phyloP scores from a whole-genome alignment of 495 filamentous ascomycete genomes.

The Neurospora cerealis region DNA sequence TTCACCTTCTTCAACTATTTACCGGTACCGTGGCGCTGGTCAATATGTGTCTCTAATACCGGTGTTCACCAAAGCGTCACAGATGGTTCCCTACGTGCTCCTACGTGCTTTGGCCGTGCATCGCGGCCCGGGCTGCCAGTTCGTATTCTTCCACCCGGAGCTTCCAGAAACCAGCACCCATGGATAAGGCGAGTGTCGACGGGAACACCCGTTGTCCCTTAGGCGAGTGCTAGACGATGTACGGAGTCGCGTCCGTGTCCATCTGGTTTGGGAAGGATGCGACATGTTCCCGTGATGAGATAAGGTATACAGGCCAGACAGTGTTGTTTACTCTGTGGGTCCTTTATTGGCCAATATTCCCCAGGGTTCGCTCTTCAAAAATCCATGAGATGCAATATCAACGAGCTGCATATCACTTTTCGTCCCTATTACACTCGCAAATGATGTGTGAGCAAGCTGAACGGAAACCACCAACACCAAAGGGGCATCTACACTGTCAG shows the following conservation, averaged over 20 bases:
- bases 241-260: not conserved
- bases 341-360: not conserved
- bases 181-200: not conserved
- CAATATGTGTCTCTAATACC: not conserved
- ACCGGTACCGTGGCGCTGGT: not conserved
- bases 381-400: not conserved
- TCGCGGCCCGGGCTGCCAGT: not conserved
- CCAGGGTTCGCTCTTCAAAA: not conserved
- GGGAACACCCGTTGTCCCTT: not conserved
- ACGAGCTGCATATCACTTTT: not conserved
- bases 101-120: not conserved
- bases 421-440: not conserved
- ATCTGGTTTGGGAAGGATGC: not conserved
- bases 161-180: not conserved
- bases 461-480: not conserved
- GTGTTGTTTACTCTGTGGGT: not conserved
- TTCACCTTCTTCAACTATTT: not conserved
- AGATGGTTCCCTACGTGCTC: not conserved
- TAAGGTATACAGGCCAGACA: not conserved
- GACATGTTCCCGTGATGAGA: not conserved
- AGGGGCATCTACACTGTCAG: not conserved
- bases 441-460: not conserved
- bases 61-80: not conserved
- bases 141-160: not conserved
- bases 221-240: not conserved